Evolutionary conservation across 75 land plant species (phyloP).

Genomic region (Cupressus sempervirens): DNA sequence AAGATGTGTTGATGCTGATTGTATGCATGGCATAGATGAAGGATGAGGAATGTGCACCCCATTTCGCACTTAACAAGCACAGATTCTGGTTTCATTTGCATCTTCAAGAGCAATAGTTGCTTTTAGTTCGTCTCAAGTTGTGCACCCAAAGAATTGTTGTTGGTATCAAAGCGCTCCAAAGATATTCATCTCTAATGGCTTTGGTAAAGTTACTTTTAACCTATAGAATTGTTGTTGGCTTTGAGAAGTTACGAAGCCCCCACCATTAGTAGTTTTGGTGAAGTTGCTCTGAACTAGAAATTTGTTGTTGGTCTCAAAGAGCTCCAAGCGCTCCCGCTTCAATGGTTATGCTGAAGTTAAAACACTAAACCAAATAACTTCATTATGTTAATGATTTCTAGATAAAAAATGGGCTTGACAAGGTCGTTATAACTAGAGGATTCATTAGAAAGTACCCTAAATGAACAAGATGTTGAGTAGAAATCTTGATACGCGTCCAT

Average conservation of each 20-base stretch:
- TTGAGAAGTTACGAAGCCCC: not conserved
- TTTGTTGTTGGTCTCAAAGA: not conserved
- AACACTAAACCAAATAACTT: not conserved
- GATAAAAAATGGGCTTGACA: constrained; percentile 6
- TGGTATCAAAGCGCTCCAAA: constrained; percentile 8
- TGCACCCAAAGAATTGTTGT: not conserved
- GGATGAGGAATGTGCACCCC: too few relatives aligned
- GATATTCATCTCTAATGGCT: not conserved
- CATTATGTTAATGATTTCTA: not conserved
- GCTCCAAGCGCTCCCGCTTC: not conserved
- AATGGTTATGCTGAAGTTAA: not conserved
- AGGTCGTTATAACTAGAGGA: not conserved
- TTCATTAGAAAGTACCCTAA: not conserved
- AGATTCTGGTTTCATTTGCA: not conserved
- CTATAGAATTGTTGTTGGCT: not conserved
- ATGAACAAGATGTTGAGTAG: constrained; percentile 11
- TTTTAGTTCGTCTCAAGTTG: not conserved
- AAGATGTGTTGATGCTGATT: too few relatives aligned
- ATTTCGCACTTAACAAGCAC: not conserved
- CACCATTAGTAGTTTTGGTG: not conserved
- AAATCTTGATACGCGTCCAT: not conserved
- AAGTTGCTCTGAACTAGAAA: not conserved
- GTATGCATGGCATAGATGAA: too few relatives aligned
- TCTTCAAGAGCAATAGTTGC: not conserved
- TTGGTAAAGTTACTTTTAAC: not conserved